Percentiles rank a stretch among this genome's conserved stretches.
These are phyloP conservation scores for Crithidia thermophila DNA, from an alignment of 208 protist species.

Conservation along the genomic window DNA sequence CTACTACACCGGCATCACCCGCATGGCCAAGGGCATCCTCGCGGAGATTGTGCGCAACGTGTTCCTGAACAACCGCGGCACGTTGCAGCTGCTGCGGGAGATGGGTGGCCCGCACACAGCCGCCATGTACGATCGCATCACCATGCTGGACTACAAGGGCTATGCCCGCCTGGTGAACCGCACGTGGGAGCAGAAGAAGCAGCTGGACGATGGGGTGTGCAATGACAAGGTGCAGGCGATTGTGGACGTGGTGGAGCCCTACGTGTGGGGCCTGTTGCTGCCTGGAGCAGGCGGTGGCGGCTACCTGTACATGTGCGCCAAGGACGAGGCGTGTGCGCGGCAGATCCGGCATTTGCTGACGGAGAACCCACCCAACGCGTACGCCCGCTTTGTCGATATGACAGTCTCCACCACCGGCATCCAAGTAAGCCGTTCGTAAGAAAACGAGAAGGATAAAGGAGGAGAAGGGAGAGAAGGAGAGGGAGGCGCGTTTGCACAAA, in stretches of 20 bases:
- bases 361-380: constrained; percentile 39
- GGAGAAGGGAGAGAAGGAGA: background rate
- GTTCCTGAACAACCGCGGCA: constrained; percentile 40
- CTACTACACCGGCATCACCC: constrained; percentile 69
- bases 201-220: constrained; percentile 43
- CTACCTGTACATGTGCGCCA: constrained; percentile 70
- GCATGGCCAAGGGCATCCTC: constrained; percentile 49
- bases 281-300: constrained; percentile 70
- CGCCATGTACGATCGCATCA: constrained; percentile 50
- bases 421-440: constrained; percentile 36
- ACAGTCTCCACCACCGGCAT: constrained; percentile 38
- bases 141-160: constrained; percentile 35
- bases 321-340: constrained; percentile 38
- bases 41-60: constrained; percentile 46
- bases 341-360: constrained; percentile 42
- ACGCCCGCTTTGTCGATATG: constrained; percentile 63
- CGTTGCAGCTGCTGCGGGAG: constrained; percentile 36
- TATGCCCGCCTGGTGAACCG: constrained; percentile 39
- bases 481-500: background rate
- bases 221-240: constrained; percentile 41
- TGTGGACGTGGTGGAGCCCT: constrained; percentile 39
- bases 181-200: constrained; percentile 62
- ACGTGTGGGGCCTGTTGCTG: constrained; percentile 53
- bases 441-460: constrained; percentile 10
- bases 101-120: constrained; percentile 42